Conservation (phyloP, 2,329 filamentous ascomycete genomes). For the Beauveria medogensis region DNA sequence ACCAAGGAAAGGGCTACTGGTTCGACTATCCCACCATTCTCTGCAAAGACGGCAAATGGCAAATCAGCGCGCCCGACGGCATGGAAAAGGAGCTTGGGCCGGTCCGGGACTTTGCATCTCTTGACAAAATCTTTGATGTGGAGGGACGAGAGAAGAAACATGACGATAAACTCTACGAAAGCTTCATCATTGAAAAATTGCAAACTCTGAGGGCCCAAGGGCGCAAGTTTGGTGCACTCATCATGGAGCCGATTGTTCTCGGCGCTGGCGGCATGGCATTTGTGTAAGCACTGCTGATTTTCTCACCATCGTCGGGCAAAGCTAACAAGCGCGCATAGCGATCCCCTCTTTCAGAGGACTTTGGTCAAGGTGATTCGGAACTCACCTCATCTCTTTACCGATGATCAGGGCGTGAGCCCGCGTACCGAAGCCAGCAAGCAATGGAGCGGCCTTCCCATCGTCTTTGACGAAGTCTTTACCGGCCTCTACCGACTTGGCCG, state of each 20-base stretch:
- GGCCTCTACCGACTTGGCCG: constrained; percentile 75
- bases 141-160: constrained; percentile 35
- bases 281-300: constrained; percentile 42
- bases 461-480: constrained; percentile 85
- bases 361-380: constrained; percentile 60
- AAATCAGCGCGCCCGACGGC: constrained; percentile 45
- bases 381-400: constrained; percentile 46
- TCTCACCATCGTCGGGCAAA: background rate
- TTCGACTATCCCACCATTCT: constrained; percentile 69
- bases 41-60: constrained; percentile 59
- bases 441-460: constrained; percentile 69
- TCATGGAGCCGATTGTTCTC: constrained; percentile 73
- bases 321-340: constrained; percentile 37
- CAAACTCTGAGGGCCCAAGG: constrained; percentile 45
- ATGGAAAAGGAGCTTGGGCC: constrained; percentile 39
- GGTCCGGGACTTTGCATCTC: constrained; percentile 34
- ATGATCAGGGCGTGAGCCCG: constrained; percentile 10
- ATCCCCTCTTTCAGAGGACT: constrained; percentile 71
- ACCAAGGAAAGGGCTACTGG: constrained; percentile 70
- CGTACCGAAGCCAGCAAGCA: constrained; percentile 18
- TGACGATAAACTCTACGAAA: constrained; percentile 44
- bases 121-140: constrained; percentile 55
- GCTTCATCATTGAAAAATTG: constrained; percentile 50
- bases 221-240: constrained; percentile 64
- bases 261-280: constrained; percentile 81